Evolutionary conservation across 108 stramenopile species (phyloP).

Genomic region (Mediolabrus comicus): DNA sequence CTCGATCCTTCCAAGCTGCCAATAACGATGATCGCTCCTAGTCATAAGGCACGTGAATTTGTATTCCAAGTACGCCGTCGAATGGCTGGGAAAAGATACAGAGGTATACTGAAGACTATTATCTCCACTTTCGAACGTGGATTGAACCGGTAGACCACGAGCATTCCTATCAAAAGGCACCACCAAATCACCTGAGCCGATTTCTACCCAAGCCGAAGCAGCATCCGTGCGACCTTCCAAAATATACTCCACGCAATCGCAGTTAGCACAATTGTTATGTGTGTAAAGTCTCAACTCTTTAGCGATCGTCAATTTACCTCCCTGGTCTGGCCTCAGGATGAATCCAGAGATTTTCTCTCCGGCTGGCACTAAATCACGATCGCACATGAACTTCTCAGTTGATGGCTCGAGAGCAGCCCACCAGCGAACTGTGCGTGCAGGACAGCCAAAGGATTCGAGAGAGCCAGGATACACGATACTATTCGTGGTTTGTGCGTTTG

Average conservation of each 20-base stretch:
- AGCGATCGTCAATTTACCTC: slow-evolving; percentile 5
- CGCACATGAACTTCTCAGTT: slow-evolving; percentile 27
- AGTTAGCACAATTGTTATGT: slow-evolving; percentile 25
- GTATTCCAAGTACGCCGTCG: background rate
- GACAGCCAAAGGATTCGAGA: background rate
- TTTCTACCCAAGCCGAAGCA: slow-evolving; percentile 10
- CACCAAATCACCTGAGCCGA: background rate
- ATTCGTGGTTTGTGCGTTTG: background rate
- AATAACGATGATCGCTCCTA: background rate
- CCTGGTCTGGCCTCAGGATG: slow-evolving; percentile 1
- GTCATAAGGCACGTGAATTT: background rate
- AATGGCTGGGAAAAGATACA: background rate
- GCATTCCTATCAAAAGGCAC: background rate
- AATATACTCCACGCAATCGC: slow-evolving; percentile 24
- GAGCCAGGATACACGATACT: background rate
- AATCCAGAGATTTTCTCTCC: background rate
- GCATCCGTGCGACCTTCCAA: slow-evolving; percentile 21
- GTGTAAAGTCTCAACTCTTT: slow-evolving; percentile 27
- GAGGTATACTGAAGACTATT: background rate
- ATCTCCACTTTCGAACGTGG: slow-evolving; percentile 1
- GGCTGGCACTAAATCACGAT: background rate
- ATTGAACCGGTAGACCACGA: background rate
- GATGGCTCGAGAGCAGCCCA: background rate
- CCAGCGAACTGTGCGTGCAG: background rate
- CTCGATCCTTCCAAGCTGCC: background rate